Evolutionary conservation across 2,329 filamentous ascomycete genomes (phyloP), one percentile per base, ranked within the genome.

Genomic region (Aspergillus glaucus): DNA sequence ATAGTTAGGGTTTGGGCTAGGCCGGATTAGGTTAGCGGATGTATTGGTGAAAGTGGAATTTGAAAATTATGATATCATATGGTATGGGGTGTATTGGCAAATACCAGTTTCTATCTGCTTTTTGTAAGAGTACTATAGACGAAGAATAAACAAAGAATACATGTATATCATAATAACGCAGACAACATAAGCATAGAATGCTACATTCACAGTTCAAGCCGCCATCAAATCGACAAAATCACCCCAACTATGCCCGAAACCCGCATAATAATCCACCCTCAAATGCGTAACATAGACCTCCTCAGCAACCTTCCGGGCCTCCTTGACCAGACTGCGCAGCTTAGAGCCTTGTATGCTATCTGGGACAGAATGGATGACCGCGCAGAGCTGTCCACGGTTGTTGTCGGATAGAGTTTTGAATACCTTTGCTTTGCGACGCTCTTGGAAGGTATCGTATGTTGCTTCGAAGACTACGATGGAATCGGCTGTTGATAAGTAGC

Each of bases 391-490:
- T 19, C 60, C 51, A 22, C 69, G 62, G 47, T 63, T 57, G 49
- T 57, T 61, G 30, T 62, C 54, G n/a, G 62, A 50, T 46, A 71
- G 66, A 6, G 49, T 56, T 43, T 53, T 51, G 50, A 72, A 67
- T 15, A 64, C 48, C 19, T 64, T 64, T 24, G 62, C 60, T 9
- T 64, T 57, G 21, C 62, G 50, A 19, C 65, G 58, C 34, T 64
- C 57, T 34, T 65, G 59, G 57, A 71, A 73, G 17, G 63, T 69
- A 17, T 58, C 55, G 51, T 70, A 73, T 10, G 66, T 63, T 42
- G 60, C 68, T 61, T 77, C 74, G 47, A 77, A 76, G 12, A 73
- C 69, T 26, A 75, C 70, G 5, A 73, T 68, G 52, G 68, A 71
- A 61, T 76, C 72, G 24, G 72, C 70, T 1, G 61, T 62, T 34